phyloP scores from a whole-genome alignment of 495 filamentous ascomycete species.

The Penicillium nucicola region DNA sequence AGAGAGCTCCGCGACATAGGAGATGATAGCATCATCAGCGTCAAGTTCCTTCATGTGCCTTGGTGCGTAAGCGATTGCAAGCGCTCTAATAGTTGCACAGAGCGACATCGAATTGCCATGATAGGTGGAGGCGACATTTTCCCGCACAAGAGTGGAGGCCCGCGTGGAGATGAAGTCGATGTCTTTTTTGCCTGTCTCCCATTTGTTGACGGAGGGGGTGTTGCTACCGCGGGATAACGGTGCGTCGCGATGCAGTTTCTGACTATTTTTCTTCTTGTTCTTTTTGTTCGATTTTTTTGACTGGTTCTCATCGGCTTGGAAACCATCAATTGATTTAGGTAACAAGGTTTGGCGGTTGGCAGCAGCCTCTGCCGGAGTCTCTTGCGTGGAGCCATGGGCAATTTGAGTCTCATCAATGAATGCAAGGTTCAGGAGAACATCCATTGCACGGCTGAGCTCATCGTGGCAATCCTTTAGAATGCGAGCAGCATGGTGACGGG shows the following conservation, averaged over 20 bases:
- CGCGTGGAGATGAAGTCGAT: slow-evolving; percentile 57
- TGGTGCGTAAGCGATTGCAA: slow-evolving; percentile 38
- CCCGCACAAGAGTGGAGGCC: slow-evolving; percentile 40
- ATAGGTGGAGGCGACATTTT: slow-evolving; percentile 58
- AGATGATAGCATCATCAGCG: slow-evolving; percentile 41
- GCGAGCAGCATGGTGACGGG: slow-evolving; percentile 58
- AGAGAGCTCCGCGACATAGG: slow-evolving; percentile 52
- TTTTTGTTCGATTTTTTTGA: slow-evolving; percentile 36
- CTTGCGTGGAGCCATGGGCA: not conserved
- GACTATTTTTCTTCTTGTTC: slow-evolving; percentile 12
- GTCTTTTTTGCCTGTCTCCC: slow-evolving; percentile 53
- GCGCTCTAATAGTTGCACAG: slow-evolving; percentile 49
- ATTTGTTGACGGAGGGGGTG: slow-evolving; percentile 40
- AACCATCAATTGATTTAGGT: slow-evolving; percentile 77
- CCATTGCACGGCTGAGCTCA: slow-evolving; percentile 66
- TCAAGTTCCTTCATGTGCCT: slow-evolving; percentile 29
- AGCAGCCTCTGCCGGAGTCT: slow-evolving; percentile 1
- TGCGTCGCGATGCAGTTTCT: slow-evolving; percentile 6
- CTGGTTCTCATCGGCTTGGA: slow-evolving; percentile 47
- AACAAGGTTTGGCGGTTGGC: slow-evolving; percentile 39
- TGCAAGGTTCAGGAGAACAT: slow-evolving; percentile 74
- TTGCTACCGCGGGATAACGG: slow-evolving; percentile 5
- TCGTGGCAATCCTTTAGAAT: slow-evolving; percentile 62
- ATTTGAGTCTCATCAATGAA: slow-evolving; percentile 59
- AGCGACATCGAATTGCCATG: slow-evolving; percentile 59